A percentile compares a stretch with the other conserved stretches of the same genome.
Evolutionary conservation across 2,329 filamentous ascomycete genomes (phyloP).

Genomic region (Fusarium praegraminearum): DNA sequence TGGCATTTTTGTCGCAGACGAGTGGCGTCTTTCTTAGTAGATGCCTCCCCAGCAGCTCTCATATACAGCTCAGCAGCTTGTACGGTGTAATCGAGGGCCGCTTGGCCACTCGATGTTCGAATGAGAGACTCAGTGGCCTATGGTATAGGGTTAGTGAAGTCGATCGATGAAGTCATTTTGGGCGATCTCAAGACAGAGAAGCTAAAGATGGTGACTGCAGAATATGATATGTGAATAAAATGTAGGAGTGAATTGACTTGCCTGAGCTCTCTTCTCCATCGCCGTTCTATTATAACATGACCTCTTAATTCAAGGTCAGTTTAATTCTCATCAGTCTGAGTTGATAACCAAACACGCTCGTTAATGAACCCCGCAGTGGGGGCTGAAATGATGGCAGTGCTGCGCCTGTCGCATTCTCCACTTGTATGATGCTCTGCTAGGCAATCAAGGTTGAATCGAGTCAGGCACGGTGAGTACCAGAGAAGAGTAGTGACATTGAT

Average conservation of each 20-base stretch:
- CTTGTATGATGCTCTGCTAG: constrained; percentile 3
- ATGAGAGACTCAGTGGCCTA: constrained; percentile 57
- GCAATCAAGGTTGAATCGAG: background rate
- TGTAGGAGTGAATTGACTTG: constrained; percentile 31
- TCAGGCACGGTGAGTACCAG: background rate
- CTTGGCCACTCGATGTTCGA: constrained; percentile 54
- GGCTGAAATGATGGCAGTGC: constrained; percentile 8
- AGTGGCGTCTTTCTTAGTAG: constrained; percentile 71
- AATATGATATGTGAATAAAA: background rate
- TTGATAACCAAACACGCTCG: constrained; percentile 18
- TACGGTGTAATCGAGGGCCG: constrained; percentile 81
- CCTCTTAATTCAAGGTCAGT: constrained; percentile 14
- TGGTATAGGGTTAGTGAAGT: constrained; percentile 12
- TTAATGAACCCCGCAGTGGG: constrained; percentile 38
- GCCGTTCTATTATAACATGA: constrained; percentile 43
- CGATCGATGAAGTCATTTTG: background rate
- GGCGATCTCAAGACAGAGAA: background rate
- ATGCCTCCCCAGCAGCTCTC: constrained; percentile 74
- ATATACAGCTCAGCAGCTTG: constrained; percentile 84
- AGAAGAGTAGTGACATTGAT: background rate
- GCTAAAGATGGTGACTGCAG: background rate
- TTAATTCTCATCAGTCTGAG: constrained; percentile 23
- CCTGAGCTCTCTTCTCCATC: constrained; percentile 57
- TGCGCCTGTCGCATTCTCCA: constrained; percentile 28
- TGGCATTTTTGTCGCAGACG: constrained; percentile 77